Percentiles rank a stretch among this genome's conserved stretches.
These are phyloP conservation scores for Colletotrichum lini DNA, from an alignment of 2,329 filamentous ascomycete species.

Conservation along the genomic window DNA sequence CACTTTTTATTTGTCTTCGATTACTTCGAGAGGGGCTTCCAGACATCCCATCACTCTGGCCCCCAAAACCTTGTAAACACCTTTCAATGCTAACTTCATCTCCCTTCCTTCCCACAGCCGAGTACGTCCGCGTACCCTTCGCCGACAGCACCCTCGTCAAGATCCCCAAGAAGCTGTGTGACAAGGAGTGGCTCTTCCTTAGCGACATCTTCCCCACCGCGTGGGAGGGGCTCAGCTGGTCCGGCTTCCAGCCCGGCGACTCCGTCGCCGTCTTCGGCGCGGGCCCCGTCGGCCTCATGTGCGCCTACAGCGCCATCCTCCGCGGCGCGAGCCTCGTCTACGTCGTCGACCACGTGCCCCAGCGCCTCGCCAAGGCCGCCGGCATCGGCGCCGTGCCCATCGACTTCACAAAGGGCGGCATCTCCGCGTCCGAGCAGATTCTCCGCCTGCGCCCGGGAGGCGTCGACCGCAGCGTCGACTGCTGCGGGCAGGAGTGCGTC, in stretches of 20 bases:
- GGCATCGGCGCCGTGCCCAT: conserved; percentile 46
- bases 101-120: conserved; percentile 37
- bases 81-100: not conserved
- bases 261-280: conserved; percentile 75
- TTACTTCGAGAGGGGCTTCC: no score
- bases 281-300: conserved; percentile 74
- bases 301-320: conserved; percentile 47
- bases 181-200: conserved; percentile 70
- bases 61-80: not conserved
- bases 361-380: conserved; percentile 44
- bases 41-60: no score
- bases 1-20: no score
- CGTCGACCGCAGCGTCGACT: conserved; percentile 45
- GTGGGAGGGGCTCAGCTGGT: conserved; percentile 70
- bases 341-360: conserved; percentile 45
- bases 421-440: conserved; percentile 44
- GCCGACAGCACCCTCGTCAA: conserved; percentile 77
- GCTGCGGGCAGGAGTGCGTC: conserved; percentile 44
- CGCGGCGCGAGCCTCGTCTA: conserved; percentile 46
- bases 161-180: conserved; percentile 73
- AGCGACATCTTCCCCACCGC: conserved; percentile 64
- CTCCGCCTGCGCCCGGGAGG: conserved; percentile 40
- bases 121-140: conserved; percentile 75
- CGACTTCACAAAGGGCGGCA: conserved; percentile 42
- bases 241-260: conserved; percentile 72